Evolutionary conservation across 495 filamentous ascomycete species (phyloP), one percentile per base, ranked within the genome.

Genomic region (Acidomyces sp.): DNA sequence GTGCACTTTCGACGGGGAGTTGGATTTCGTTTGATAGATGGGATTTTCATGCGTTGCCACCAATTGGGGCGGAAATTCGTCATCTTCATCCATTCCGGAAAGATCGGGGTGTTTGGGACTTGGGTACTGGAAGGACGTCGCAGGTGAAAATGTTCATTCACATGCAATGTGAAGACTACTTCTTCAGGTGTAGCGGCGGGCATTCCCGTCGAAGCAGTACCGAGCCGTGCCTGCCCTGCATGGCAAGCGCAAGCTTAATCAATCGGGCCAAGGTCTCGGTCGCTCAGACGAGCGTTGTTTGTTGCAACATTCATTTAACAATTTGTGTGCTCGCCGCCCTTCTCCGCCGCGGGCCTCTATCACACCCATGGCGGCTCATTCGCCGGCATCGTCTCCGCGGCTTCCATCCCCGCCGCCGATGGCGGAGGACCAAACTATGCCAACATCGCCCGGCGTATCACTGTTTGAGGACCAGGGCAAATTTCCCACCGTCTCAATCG

Each of bases 401-500:
- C 75, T 93, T 10, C 85, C 85, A 25, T 86, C 80, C 61, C 85
- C 85, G 34, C 85, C 85, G 37, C 86, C 86, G 27, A 78, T 87
- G 29, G 80, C 86, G 40, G 86, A 94, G 62, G 87, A 87, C 46
- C 85, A 93, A 60, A 75, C 92, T 45, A 81, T 78, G 3, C 82
- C 85, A 43, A 78, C 80, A 55, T 92, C 85, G 25, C 85, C 86
- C 10, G 72, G 70, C 30, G 58, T 79, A 42, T 70, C 72, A 28
- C 67, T 70, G 24, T 65, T 67, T 50, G 52, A 74, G 45, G 54
- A 59, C 22, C 43, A 46, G 65, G 42, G 45, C 67, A 63, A 67
- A 39, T 34, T 53, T 4, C 6, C 17, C 20, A 30, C 16, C 24
- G 53, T 65, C 46, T 12, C 27, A 7, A 46, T 67, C 48, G 64